Conservation (phyloP, 139 green algal species). For the Yamagishiella unicocca region DNA sequence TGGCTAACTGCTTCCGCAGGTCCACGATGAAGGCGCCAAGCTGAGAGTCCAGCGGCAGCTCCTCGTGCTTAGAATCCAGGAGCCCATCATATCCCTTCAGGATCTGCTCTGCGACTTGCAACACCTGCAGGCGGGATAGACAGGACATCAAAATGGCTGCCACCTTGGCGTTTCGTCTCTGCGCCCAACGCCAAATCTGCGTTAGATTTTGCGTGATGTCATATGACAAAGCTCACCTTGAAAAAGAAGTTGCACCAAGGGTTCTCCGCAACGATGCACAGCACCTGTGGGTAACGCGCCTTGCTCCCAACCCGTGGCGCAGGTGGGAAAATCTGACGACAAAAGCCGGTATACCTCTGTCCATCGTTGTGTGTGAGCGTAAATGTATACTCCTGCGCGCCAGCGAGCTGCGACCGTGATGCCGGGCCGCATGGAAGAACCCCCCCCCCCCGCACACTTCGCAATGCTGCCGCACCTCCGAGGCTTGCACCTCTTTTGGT, state of each 20-base stretch:
- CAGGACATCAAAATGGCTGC: no score
- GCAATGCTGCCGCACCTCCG: conserved; percentile 59
- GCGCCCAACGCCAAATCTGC: no score
- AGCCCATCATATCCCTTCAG: conserved; percentile 57
- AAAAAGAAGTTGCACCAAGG: conserved; percentile 76
- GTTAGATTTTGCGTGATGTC: no score
- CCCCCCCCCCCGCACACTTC: not conserved
- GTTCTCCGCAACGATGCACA: conserved; percentile 75
- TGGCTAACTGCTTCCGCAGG: conserved; percentile 52
- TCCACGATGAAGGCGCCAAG: conserved; percentile 63
- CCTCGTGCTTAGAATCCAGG: conserved; percentile 23
- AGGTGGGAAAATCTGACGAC: conserved; percentile 71
- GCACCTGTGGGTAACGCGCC: conserved; percentile 74
- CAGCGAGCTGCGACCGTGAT: not conserved
- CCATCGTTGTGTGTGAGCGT: conserved; percentile 74
- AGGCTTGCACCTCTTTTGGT: conserved; percentile 69
- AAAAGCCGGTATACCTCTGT: conserved; percentile 72
- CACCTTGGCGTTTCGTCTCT: not conserved
- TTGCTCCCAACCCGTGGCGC: conserved; percentile 46
- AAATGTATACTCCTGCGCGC: conserved; percentile 68
- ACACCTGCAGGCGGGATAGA: conserved; percentile 60
- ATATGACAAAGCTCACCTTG: conserved; percentile 58
- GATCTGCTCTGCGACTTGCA: conserved; percentile 76
- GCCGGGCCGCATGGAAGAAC: not conserved
- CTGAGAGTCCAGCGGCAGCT: conserved; percentile 58